Base-by-base conservation (phyloP, 306 rosid species). In the Cucurbita pepo region DNA sequence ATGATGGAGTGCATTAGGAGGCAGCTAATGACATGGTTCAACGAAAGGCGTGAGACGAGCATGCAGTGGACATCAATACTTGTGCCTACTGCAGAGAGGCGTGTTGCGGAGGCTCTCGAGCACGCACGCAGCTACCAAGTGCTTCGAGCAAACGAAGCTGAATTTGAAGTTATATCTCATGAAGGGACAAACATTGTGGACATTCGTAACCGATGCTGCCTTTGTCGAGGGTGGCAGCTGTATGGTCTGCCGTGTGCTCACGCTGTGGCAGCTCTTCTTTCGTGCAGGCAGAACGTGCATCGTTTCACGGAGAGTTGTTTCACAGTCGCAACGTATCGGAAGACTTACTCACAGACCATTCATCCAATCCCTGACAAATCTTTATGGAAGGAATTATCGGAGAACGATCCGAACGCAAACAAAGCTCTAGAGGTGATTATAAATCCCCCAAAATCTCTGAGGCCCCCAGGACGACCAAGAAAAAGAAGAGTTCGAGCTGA, bases 1-100 rank as follows among this genome's bases (percentile, higher is more conserved):
- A 80, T 82, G 88, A 85, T 85, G 88, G 86, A 85, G 65, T 78
- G 86, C 59, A 76, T 82, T 55, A 77, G 86, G 45, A 79, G 88
- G 48, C 82, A 82, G 54, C 84, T 85, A 56, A 85, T 85, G 88
- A 80, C 83, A 51, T 82, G 88, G 88, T 82, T 82, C 71, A 85
- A 85, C 6, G 86, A 85, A 58, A 82, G 86, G 13, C 88, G 88
- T 21, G 86, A 85, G 62, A 77, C 79, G 52, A 85, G 88, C 75
- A 78, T 80, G 88, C 88, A 82, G 80, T 85, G 88, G 88, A 73
- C 84, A 2, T 74, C 77, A 36, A 77, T 82, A 73, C 88, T 85
- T 6, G 88, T 80, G 67, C 86, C 88, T 30, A 74, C 65, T 69
- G 86, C 86, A 0, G 86, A 85, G 69, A 80, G 74, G 72, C 80